Conservation (phyloP, 345 rosid species). For the Gossypium turneri region DNA sequence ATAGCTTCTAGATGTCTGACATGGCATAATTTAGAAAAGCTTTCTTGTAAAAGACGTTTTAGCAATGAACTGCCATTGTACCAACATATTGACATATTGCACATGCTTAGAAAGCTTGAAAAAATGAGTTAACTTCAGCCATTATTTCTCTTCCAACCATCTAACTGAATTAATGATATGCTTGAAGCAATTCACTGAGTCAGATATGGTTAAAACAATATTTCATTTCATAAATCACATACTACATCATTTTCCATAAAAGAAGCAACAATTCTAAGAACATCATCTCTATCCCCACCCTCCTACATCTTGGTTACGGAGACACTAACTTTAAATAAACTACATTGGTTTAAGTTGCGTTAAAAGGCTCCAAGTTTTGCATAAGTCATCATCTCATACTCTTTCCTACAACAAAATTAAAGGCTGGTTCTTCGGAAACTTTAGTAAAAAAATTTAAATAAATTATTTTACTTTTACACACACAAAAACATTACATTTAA, state of each 20-base stretch:
- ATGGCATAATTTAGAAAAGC: not conserved
- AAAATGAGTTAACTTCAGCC: not conserved
- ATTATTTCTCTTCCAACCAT: not conserved
- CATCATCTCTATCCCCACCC: not conserved
- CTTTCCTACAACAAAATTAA: conserved; percentile 1
- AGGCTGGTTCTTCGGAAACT: not conserved
- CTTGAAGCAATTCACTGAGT: not conserved
- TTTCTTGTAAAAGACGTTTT: not conserved
- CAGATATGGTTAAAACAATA: not conserved
- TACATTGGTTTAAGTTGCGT: not conserved
- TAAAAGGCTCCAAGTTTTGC: not conserved
- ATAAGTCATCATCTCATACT: not conserved
- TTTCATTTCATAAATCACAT: not conserved
- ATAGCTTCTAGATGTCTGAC: not conserved
- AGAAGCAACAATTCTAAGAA: not conserved
- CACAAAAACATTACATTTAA: not conserved
- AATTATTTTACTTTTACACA: not conserved
- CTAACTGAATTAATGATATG: not conserved
- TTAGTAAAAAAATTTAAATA: not conserved
- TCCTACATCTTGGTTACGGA: not conserved
- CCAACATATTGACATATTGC: not conserved
- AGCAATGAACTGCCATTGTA: not conserved
- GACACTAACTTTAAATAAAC: conserved; percentile 5
- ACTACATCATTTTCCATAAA: not conserved
- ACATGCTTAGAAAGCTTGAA: not conserved